These are phyloP conservation scores for Metschnikowia continentalis DNA, from an alignment of 805 yeast species.

Conservation along the genomic window DNA sequence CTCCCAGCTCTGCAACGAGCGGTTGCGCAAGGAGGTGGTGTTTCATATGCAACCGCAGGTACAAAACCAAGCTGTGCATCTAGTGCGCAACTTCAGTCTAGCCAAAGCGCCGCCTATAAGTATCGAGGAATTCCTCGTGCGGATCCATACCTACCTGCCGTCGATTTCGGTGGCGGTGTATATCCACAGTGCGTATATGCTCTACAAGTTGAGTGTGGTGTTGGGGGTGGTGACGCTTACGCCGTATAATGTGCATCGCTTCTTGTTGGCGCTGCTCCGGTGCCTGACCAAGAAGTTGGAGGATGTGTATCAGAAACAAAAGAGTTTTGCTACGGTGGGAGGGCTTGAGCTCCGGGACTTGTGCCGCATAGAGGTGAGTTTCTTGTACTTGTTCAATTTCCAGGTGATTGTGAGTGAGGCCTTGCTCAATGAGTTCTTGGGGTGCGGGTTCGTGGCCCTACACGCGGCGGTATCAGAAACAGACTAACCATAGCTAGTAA, in stretches of 20 bases:
- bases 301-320: conserved; percentile 42
- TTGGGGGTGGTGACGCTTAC: conserved; percentile 31
- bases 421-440: conserved; percentile 29
- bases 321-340: conserved; percentile 40
- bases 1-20: conserved; percentile 11
- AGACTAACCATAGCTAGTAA: neutral
- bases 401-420: conserved; percentile 42
- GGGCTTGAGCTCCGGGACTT: conserved; percentile 44
- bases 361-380: conserved; percentile 45
- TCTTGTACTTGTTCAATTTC: conserved; percentile 47
- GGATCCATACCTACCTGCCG: conserved; percentile 38
- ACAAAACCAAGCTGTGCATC: conserved; percentile 24
- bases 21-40: conserved; percentile 21
- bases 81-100: conserved; percentile 31
- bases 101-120: conserved; percentile 32
- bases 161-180: conserved; percentile 37
- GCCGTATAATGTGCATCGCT: conserved; percentile 35
- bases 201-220: conserved; percentile 33
- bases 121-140: conserved; percentile 31
- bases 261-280: conserved; percentile 36
- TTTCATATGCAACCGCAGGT: conserved; percentile 17
- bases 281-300: conserved; percentile 40
- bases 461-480: conserved; percentile 12
- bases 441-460: conserved; percentile 29
- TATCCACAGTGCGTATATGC: conserved; percentile 36